phyloP scores from a whole-genome alignment of 306 rosid species.

The Quercus bicolor region DNA sequence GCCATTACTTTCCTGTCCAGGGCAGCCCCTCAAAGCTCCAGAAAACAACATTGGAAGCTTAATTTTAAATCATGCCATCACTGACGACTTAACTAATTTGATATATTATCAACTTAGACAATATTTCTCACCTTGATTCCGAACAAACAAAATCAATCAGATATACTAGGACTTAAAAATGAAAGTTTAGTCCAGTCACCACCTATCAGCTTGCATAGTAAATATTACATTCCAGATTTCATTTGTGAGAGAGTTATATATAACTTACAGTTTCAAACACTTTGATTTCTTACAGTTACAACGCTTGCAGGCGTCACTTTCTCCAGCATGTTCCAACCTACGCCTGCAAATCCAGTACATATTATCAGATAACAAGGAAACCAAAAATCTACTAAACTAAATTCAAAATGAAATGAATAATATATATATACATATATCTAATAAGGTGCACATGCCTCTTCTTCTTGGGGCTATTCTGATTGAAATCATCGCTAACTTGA shows the following conservation, averaged over 20 bases:
- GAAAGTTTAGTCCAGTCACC: background rate
- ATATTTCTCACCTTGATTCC: background rate
- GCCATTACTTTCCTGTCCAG: background rate
- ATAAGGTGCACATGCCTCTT: slow-evolving; percentile 51
- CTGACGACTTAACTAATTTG: background rate
- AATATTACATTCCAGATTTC: background rate
- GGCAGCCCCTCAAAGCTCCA: background rate
- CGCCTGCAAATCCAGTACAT: slow-evolving; percentile 58
- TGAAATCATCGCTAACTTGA: slow-evolving; percentile 52
- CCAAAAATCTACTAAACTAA: background rate
- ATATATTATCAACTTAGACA: background rate
- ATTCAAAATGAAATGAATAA: slow-evolving; percentile 3
- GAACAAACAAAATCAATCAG: background rate
- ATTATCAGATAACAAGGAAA: slow-evolving; percentile 25
- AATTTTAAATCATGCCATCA: background rate
- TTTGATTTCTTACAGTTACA: slow-evolving; percentile 92
- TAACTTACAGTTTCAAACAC: slow-evolving; percentile 90
- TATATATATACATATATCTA: background rate
- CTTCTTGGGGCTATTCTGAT: slow-evolving; percentile 72
- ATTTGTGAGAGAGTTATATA: slow-evolving; percentile 11
- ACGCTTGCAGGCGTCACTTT: slow-evolving; percentile 69
- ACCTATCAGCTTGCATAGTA: background rate
- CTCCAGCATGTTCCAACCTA: slow-evolving; percentile 53
- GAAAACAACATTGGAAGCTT: background rate
- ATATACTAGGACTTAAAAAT: background rate